Evolutionary conservation across 2,329 filamentous ascomycete genomes (phyloP).

Genomic region (Penicillium sp.): DNA sequence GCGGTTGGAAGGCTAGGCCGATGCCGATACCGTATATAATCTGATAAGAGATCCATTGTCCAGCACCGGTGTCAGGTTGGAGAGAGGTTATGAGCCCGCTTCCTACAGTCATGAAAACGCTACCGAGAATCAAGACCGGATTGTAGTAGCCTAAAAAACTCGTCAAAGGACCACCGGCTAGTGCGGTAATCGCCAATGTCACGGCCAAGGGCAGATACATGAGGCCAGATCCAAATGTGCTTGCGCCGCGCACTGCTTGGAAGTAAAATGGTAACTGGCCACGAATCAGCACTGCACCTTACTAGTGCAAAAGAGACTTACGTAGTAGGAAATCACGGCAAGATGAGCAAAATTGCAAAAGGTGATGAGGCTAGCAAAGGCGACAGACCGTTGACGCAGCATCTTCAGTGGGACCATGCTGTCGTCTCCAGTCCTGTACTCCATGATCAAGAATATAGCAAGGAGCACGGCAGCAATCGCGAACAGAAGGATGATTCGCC

Average conservation of each 20-base stretch:
- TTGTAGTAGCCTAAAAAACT: conserved; percentile 20
- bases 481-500: not conserved
- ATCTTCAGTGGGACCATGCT: not conserved
- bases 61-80: conserved; percentile 18
- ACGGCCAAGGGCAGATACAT: not conserved
- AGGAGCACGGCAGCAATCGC: not conserved
- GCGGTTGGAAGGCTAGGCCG: not conserved
- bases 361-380: not conserved
- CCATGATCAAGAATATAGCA: not conserved
- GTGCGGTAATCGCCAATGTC: not conserved
- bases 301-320: not conserved
- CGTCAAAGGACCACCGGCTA: not conserved
- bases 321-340: not conserved
- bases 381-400: not conserved
- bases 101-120: conserved; percentile 24
- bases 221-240: not conserved
- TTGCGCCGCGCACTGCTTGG: not conserved
- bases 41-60: conserved; percentile 24
- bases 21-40: conserved; percentile 3
- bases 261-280: not conserved
- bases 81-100: conserved; percentile 30
- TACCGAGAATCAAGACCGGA: conserved; percentile 25
- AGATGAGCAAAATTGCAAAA: not conserved
- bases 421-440: not conserved
- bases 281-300: not conserved